phyloP scores from a whole-genome alignment of 108 stramenopile genomes.

The Nitzschia sp. region DNA sequence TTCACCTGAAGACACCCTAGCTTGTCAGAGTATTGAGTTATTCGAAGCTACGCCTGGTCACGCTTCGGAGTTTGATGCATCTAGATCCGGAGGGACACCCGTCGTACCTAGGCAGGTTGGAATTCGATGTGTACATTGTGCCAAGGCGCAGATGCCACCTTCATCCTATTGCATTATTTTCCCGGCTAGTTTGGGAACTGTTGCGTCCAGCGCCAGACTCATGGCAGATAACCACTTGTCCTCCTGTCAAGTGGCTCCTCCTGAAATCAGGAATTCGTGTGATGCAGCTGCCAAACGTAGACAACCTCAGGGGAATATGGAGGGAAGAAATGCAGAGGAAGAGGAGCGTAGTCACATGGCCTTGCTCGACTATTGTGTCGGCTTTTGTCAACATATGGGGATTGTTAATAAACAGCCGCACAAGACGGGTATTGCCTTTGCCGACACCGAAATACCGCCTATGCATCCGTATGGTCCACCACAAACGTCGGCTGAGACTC shows the following conservation, averaged over 20 bases:
- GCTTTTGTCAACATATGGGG: slow-evolving; percentile 29
- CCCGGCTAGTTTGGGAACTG: slow-evolving; percentile 26
- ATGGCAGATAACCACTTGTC: slow-evolving; percentile 42
- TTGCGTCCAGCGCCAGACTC: slow-evolving; percentile 20
- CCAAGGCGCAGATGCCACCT: neutral
- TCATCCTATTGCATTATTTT: slow-evolving; percentile 16
- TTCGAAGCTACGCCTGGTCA: slow-evolving; percentile 41
- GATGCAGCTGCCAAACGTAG: slow-evolving; percentile 22
- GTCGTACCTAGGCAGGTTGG: slow-evolving; percentile 41
- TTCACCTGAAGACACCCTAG: slow-evolving; percentile 18
- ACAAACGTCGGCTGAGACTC: slow-evolving; percentile 3
- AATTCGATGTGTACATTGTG: slow-evolving; percentile 52
- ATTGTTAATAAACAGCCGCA: slow-evolving; percentile 36
- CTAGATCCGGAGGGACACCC: slow-evolving; percentile 10
- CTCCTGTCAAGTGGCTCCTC: slow-evolving; percentile 25
- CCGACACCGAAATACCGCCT: neutral
- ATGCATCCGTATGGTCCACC: neutral
- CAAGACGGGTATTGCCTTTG: slow-evolving; percentile 44
- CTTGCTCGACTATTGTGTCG: slow-evolving; percentile 39
- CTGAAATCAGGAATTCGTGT: slow-evolving; percentile 30
- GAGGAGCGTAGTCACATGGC: slow-evolving; percentile 26
- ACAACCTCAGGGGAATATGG: slow-evolving; percentile 11
- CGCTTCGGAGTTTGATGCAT: slow-evolving; percentile 22
- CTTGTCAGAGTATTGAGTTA: slow-evolving; percentile 42
- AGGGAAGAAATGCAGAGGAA: slow-evolving; percentile 7